These are phyloP conservation scores for Syzygium aromaticum DNA, from an alignment of 345 rosid species.

Conservation along the genomic window DNA sequence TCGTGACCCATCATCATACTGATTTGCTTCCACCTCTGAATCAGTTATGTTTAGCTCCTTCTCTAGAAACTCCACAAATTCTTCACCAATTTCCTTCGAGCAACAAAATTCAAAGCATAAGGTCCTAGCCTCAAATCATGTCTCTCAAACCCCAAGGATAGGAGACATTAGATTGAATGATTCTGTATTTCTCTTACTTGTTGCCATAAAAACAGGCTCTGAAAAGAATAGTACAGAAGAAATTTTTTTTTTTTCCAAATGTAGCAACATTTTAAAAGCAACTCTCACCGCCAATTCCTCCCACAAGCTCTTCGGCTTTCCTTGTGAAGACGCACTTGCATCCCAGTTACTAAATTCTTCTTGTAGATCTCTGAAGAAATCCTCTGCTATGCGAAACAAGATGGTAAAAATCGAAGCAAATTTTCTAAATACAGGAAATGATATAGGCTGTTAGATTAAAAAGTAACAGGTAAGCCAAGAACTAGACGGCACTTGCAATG, in stretches of 20 bases:
- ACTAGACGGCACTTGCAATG: conserved; percentile 4
- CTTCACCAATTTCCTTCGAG: conserved; percentile 82
- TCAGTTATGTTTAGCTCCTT: conserved; percentile 77
- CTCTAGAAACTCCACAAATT: conserved; percentile 85
- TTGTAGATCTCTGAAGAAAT: conserved; percentile 86
- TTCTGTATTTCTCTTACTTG: neutral
- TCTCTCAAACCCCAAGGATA: neutral
- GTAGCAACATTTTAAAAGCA: neutral
- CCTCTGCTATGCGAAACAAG: conserved; percentile 41
- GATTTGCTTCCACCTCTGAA: conserved; percentile 20
- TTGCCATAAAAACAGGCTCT: neutral
- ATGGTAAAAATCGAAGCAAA: neutral
- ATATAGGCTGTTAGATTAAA: neutral
- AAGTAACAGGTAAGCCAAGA: neutral
- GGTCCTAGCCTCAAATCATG: neutral
- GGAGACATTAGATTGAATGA: neutral
- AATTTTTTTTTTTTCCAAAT: neutral
- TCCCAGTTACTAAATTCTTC: conserved; percentile 90
- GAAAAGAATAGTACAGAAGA: neutral
- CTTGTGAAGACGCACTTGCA: conserved; percentile 59
- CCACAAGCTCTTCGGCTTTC: conserved; percentile 92
- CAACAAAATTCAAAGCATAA: neutral
- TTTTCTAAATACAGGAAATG: neutral
- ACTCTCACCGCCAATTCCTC: conserved; percentile 84
- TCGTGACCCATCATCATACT: conserved; percentile 1